These are phyloP conservation scores for Gilbertella persicaria DNA, from an alignment of 371 early-diverging fungal species.

Conservation along the genomic window DNA sequence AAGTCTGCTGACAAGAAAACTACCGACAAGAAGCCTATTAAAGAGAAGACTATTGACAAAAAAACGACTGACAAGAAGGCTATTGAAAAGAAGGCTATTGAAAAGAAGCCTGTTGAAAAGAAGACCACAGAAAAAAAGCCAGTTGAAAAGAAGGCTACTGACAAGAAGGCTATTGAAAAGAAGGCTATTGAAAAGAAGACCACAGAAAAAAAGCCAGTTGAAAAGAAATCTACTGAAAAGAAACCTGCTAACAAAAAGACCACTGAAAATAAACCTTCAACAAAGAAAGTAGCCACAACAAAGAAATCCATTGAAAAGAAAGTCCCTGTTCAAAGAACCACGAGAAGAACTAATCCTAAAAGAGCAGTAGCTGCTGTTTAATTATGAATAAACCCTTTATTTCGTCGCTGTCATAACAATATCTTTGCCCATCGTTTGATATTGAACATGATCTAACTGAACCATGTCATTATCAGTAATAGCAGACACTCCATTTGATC, in stretches of 20 bases:
- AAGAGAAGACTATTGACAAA: slow-evolving; percentile 28
- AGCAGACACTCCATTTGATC: slow-evolving; percentile 55
- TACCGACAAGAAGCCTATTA: slow-evolving; percentile 32
- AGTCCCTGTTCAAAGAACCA: too few species aligned
- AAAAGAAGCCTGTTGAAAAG: slow-evolving; percentile 30
- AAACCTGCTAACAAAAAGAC: too few species aligned
- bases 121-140: slow-evolving; percentile 26
- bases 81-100: slow-evolving; percentile 36
- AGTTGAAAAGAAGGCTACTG: slow-evolving; percentile 42
- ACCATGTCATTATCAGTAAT: neutral
- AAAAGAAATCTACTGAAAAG: slow-evolving; percentile 29
- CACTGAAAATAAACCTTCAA: slow-evolving; percentile 47
- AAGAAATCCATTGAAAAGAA: slow-evolving; percentile 27
- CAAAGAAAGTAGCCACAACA: slow-evolving; percentile 17
- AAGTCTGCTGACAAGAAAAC: slow-evolving; percentile 34
- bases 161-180: slow-evolving; percentile 30
- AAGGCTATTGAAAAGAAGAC: slow-evolving; percentile 55
- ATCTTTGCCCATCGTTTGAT: slow-evolving; percentile 23
- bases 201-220: neutral
- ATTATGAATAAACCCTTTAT: neutral
- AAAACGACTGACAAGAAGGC: slow-evolving; percentile 48
- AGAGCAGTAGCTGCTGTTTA: too few species aligned
- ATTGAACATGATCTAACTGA: slow-evolving; percentile 11
- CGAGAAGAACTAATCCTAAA: too few species aligned
- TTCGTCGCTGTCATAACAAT: slow-evolving; percentile 22